Percentiles rank a stretch among this genome's conserved stretches.
These are phyloP conservation scores for Epichloe scottii DNA, from an alignment of 2,329 filamentous ascomycete genomes.

Conservation along the genomic window DNA sequence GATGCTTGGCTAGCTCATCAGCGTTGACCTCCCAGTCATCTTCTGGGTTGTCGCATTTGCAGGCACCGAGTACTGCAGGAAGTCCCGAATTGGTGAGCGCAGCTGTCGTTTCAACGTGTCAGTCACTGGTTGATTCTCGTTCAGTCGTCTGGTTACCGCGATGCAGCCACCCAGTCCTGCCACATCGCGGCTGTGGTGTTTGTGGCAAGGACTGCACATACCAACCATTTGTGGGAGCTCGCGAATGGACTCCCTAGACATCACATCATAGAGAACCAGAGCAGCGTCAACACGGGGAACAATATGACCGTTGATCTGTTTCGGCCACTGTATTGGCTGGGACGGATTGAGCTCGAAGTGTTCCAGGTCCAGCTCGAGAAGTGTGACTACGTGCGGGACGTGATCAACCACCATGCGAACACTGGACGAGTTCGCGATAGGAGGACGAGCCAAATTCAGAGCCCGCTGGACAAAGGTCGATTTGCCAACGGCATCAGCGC, in stretches of 20 bases:
- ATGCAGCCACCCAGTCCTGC: background rate
- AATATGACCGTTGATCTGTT: constrained; percentile 55
- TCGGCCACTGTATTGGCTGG: constrained; percentile 52
- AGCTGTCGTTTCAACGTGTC: constrained; percentile 34
- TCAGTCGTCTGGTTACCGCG: too few species aligned
- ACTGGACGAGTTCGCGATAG: constrained; percentile 41
- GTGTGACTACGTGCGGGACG: constrained; percentile 42
- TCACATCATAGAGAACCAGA: constrained; percentile 78
- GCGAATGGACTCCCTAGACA: constrained; percentile 60
- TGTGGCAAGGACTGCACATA: constrained; percentile 25
- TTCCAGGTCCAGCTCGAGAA: constrained; percentile 55
- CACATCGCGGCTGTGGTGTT: background rate
- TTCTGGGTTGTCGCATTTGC: constrained; percentile 74
- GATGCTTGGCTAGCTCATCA: constrained; percentile 46
- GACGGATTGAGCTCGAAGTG: constrained; percentile 46
- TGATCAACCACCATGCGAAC: constrained; percentile 47
- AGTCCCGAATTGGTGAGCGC: constrained; percentile 59
- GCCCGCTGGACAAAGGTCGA: constrained; percentile 55
- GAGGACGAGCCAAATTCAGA: constrained; percentile 39
- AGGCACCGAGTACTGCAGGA: constrained; percentile 72
- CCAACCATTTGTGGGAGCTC: constrained; percentile 65
- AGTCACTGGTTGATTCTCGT: background rate
- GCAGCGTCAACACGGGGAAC: constrained; percentile 72
- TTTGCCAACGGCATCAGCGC: constrained; percentile 54
- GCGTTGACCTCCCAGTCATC: constrained; percentile 60